These are phyloP conservation scores for Cyberlindnera bimundalis DNA, from an alignment of 805 yeast species.

Conservation along the genomic window DNA sequence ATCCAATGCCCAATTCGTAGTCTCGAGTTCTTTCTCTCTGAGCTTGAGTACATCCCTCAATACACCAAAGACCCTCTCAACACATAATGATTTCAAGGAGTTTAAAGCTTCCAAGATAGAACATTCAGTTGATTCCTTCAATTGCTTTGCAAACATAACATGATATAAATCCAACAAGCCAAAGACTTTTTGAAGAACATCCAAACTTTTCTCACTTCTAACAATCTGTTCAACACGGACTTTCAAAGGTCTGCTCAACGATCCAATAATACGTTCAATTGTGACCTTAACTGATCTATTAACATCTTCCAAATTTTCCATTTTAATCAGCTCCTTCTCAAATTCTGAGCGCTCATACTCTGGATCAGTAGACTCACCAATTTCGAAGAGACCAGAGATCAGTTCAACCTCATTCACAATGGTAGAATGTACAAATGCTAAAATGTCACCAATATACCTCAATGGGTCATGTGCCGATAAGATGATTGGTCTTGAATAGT, in stretches of 20 bases:
- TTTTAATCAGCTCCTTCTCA: slow-evolving; percentile 27
- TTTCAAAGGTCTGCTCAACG: slow-evolving; percentile 57
- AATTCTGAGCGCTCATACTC: slow-evolving; percentile 29
- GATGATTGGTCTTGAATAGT: slow-evolving; percentile 46
- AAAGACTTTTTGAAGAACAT: slow-evolving; percentile 53
- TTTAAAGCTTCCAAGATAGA: slow-evolving; percentile 28
- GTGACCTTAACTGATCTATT: slow-evolving; percentile 29
- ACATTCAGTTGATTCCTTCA: slow-evolving; percentile 19
- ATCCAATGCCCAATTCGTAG: slow-evolving; percentile 31
- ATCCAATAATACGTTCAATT: slow-evolving; percentile 47
- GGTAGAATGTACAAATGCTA: slow-evolving; percentile 84
- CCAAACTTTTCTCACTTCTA: slow-evolving; percentile 57
- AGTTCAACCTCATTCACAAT: slow-evolving; percentile 86
- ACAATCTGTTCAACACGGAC: slow-evolving; percentile 66
- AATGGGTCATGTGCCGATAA: slow-evolving; percentile 75
- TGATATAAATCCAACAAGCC: slow-evolving; percentile 65
- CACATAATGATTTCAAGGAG: slow-evolving; percentile 33
- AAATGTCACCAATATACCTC: slow-evolving; percentile 78
- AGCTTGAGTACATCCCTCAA: slow-evolving; percentile 35
- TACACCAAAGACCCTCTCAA: slow-evolving; percentile 38
- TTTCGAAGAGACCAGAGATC: slow-evolving; percentile 57
- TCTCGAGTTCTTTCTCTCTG: slow-evolving; percentile 23
- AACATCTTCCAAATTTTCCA: slow-evolving; percentile 19
- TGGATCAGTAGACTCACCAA: slow-evolving; percentile 24
- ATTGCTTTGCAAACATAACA: slow-evolving; percentile 51